phyloP scores from a whole-genome alignment of 352 stramenopile species.

The Phytophthora sp. region DNA sequence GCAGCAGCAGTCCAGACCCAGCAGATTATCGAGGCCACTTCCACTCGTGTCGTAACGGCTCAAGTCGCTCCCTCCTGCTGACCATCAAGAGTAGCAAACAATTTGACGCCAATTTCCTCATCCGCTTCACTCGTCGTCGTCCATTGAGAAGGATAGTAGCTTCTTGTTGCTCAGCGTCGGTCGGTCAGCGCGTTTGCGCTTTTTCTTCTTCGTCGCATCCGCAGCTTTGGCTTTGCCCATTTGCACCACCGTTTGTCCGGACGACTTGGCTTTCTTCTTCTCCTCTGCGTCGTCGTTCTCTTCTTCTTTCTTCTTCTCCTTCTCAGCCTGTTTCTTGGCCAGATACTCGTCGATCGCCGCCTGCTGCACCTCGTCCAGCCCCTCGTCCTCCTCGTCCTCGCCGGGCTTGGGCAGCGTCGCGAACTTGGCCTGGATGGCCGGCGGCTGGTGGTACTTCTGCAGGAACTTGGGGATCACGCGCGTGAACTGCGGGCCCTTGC shows the following conservation, averaged over 20 bases:
- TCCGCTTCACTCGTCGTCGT: conserved; percentile 65
- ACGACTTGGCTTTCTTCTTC: conserved; percentile 32
- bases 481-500: conserved; percentile 74
- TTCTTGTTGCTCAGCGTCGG: conserved; percentile 76
- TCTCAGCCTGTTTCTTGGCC: conserved; percentile 53
- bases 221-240: conserved; percentile 29
- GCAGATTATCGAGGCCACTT: conserved; percentile 18
- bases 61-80: conserved; percentile 36
- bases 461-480: conserved; percentile 87
- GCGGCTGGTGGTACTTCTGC: conserved; percentile 72
- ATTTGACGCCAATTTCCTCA: neutral
- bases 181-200: conserved; percentile 49
- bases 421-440: conserved; percentile 78
- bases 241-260: conserved; percentile 51
- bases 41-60: conserved; percentile 20
- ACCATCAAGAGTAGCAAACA: neutral
- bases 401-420: conserved; percentile 40
- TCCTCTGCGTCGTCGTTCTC: conserved; percentile 4
- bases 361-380: conserved; percentile 84
- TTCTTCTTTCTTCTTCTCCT: conserved; percentile 32
- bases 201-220: conserved; percentile 53
- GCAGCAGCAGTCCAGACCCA: neutral
- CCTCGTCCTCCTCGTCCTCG: conserved; percentile 62
- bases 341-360: conserved; percentile 78
- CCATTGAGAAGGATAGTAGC: conserved; percentile 84